Evolutionary conservation across 345 rosid genomes (phyloP).

Genomic region (Pugionium cornutum): DNA sequence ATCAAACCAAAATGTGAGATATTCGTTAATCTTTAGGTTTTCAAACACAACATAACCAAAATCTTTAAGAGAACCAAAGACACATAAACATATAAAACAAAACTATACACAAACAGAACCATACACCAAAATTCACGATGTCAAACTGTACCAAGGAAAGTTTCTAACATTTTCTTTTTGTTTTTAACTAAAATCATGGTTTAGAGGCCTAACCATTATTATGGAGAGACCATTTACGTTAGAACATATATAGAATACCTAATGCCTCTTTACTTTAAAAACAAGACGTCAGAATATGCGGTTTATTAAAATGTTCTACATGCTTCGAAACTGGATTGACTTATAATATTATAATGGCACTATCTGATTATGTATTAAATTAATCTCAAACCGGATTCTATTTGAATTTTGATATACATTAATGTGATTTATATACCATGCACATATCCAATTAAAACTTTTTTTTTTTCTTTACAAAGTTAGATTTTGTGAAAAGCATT

Average conservation of each 20-base stretch:
- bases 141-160: no score
- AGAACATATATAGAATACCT: slow-evolving; percentile 6
- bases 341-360: slow-evolving; percentile 13
- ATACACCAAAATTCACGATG: no score
- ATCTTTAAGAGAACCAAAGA: no score
- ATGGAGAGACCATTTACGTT: slow-evolving; percentile 1
- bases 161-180: no score
- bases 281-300: slow-evolving; percentile 19
- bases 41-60: no score
- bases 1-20: no score
- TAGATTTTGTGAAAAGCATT: slow-evolving; percentile 35
- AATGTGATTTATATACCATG: slow-evolving; percentile 14
- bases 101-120: no score
- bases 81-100: no score
- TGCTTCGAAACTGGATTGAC: slow-evolving; percentile 36
- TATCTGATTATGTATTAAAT: slow-evolving; percentile 8
- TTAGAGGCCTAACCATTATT: neutral
- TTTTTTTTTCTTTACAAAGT: neutral
- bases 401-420: neutral
- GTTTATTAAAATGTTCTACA: slow-evolving; percentile 27
- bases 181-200: neutral
- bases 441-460: neutral
- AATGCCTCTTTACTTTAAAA: neutral
- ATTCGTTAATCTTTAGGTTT: no score
- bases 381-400: neutral